Percentiles rank a stretch among this genome's conserved stretches.
phyloP scores from a whole-genome alignment of 305 asterid species.

The Fraxinus angustifolia region DNA sequence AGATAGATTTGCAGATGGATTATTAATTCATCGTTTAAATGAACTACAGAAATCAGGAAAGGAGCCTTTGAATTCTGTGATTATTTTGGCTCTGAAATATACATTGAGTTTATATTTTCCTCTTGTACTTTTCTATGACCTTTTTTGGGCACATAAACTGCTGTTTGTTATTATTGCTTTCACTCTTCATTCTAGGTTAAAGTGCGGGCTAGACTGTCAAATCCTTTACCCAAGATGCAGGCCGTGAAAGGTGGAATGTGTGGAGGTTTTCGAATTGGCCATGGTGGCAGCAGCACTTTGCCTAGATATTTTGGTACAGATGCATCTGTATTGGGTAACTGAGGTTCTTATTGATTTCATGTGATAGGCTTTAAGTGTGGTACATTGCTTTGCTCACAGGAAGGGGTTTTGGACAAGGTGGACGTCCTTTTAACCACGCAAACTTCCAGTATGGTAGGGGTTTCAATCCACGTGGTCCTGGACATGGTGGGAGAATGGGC shows the following conservation, averaged over 20 bases:
- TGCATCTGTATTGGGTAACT: constrained; percentile 13
- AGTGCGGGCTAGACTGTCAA: constrained; percentile 63
- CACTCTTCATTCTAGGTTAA: constrained; percentile 30
- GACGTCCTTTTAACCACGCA: constrained; percentile 36
- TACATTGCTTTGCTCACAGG: constrained; percentile 32
- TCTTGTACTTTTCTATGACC: neutral
- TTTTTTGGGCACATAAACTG: neutral
- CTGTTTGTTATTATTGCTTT: constrained; percentile 9
- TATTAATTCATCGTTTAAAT: neutral
- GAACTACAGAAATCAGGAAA: neutral
- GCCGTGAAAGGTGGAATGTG: constrained; percentile 64
- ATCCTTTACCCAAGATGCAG: constrained; percentile 62
- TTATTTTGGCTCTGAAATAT: neutral
- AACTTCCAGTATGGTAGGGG: constrained; percentile 38
- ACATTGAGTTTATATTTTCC: neutral
- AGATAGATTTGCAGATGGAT: neutral
- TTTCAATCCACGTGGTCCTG: constrained; percentile 40
- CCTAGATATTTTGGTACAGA: constrained; percentile 32
- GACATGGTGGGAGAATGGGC: constrained; percentile 39
- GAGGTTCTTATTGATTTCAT: constrained; percentile 10
- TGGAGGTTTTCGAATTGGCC: constrained; percentile 57
- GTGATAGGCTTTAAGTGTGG: neutral
- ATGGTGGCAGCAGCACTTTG: constrained; percentile 32
- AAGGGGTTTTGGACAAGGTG: constrained; percentile 51
- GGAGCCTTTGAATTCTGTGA: neutral